Conservation (phyloP, 805 yeast genomes). For the Cyberlindnera galapagoensis region DNA sequence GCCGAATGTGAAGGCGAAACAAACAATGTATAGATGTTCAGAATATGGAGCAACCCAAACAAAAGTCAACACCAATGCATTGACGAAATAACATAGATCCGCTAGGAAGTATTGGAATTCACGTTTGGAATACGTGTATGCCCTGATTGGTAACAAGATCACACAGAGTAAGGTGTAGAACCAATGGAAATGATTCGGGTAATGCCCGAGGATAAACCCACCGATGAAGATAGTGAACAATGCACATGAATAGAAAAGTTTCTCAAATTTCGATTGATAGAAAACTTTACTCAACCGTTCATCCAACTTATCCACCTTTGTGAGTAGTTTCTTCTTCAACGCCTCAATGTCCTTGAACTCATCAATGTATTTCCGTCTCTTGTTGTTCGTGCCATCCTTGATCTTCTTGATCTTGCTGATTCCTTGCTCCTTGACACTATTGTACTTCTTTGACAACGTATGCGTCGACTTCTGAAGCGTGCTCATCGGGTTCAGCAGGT, state of each 20-base stretch:
- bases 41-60: slow-evolving; percentile 83
- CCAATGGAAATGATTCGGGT: slow-evolving; percentile 71
- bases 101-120: slow-evolving; percentile 85
- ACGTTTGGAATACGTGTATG: slow-evolving; percentile 72
- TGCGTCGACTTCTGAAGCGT: slow-evolving; percentile 13
- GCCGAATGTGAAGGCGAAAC: slow-evolving; percentile 84
- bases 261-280: slow-evolving; percentile 55
- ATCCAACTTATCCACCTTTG: slow-evolving; percentile 33
- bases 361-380: slow-evolving; percentile 13
- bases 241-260: slow-evolving; percentile 72
- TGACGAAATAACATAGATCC: slow-evolving; percentile 90
- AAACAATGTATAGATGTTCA: slow-evolving; percentile 64
- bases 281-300: slow-evolving; percentile 30
- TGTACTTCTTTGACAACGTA: slow-evolving; percentile 21
- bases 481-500: slow-evolving; percentile 25
- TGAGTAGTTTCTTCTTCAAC: slow-evolving; percentile 19
- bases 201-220: slow-evolving; percentile 72
- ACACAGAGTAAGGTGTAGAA: slow-evolving; percentile 58
- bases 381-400: slow-evolving; percentile 16
- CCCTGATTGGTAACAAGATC: slow-evolving; percentile 75
- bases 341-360: slow-evolving; percentile 21
- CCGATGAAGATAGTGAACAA: slow-evolving; percentile 58
- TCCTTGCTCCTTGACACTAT: slow-evolving; percentile 21
- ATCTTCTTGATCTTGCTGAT: slow-evolving; percentile 15
- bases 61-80: slow-evolving; percentile 57